Conservation (phyloP, 345 rosid species). For the Salix brachista region DNA sequence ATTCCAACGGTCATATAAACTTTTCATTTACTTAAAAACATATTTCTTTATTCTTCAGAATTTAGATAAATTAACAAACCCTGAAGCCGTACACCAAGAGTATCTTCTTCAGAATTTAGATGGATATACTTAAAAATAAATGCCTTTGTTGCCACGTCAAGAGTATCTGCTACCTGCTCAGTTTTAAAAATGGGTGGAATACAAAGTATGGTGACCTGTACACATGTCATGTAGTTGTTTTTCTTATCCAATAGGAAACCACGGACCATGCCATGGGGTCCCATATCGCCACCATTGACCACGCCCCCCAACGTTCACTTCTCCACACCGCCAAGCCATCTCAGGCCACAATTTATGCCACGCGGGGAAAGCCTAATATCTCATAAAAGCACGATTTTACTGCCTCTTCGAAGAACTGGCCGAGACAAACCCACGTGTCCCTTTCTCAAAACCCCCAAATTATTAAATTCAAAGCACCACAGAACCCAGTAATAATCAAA, state of each 20-base stretch:
- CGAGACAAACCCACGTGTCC: conserved; percentile 1
- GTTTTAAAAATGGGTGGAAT: neutral
- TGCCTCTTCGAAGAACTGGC: neutral
- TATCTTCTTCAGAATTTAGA: too few relatives aligned
- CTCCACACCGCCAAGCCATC: conserved; percentile 2
- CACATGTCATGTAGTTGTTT: neutral
- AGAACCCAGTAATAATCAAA: neutral
- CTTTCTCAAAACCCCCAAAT: neutral
- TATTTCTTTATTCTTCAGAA: too few relatives aligned
- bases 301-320: neutral
- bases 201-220: neutral
- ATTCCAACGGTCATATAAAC: neutral
- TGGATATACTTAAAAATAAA: too few relatives aligned
- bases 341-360: neutral
- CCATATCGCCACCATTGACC: neutral
- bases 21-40: too few relatives aligned
- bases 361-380: neutral
- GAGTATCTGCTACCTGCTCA: neutral
- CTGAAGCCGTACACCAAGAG: too few relatives aligned
- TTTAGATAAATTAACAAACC: too few relatives aligned
- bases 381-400: neutral
- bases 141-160: too few relatives aligned
- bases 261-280: neutral
- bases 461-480: neutral
- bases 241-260: neutral